Base-by-base conservation (phyloP, 805 yeast species). In the Ogataea allantospora region DNA sequence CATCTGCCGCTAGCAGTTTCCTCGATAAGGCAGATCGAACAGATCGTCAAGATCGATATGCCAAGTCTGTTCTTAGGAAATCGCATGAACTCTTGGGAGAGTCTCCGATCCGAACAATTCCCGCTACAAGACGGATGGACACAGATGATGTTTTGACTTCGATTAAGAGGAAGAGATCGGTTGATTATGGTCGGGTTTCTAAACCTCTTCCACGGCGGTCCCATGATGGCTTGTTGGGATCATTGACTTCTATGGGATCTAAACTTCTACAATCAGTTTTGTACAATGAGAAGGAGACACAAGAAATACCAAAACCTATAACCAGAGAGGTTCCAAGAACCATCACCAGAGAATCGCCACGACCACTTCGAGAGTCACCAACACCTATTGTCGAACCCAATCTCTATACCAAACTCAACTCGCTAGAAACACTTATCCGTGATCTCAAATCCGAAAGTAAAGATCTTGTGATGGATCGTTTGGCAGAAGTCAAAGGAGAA, bases 171-270 rank as follows among this genome's bases (percentile, higher is more conserved):
- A 35, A 16, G 27, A 19, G 22, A 10, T 22, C 10, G 30, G 29
- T 15, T 10, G 12, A 5, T 24, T 22, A 33, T 7, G 23, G 36
- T 10, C 27, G 30, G 15, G 34, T 21, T 13, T 33, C 42, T 9
- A 39, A 35, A 13, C 31, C 41, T 5, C 11, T 30, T 8, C 13
- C 28, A 8, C 13, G 14, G n/a, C 25, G 40, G 4, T 25, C 30
- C 11, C 51, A 46, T 23, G 44, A 38, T n/a, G 50, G 59, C 2
- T 20, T 58, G 11, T 27, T 56, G 14, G 47, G 50, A 5, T 58
- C 63, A 1, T 35, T 59, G 21, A 51, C 62, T 15, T 43, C 53
- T 12, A 49, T 56, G 19, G 63, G 63, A 5, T 51, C 59, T 2
- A 53, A 44, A 24, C 28, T 59, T 5, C 40, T 59, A 7, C 45